These are phyloP conservation scores for Sordariomycetes sp. DNA, from an alignment of 2,329 filamentous ascomycete species.

Conservation along the genomic window DNA sequence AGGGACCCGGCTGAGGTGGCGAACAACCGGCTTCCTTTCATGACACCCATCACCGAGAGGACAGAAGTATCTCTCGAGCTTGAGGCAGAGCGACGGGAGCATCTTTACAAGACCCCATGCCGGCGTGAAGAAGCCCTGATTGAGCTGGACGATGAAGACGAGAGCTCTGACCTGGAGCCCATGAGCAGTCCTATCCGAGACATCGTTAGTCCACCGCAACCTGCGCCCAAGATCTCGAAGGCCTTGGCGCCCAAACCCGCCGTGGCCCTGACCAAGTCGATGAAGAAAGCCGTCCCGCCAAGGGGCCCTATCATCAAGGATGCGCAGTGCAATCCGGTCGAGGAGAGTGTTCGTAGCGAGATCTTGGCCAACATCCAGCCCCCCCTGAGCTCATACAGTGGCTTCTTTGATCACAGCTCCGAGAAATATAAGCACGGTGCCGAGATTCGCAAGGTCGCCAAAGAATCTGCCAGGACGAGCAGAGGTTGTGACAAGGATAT, in stretches of 20 bases:
- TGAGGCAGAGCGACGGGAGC: slow-evolving; percentile 45
- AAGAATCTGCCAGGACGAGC: slow-evolving; percentile 49
- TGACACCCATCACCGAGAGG: slow-evolving; percentile 96
- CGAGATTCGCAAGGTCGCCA: slow-evolving; percentile 78
- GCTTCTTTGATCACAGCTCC: slow-evolving; percentile 66
- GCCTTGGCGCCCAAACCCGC: slow-evolving; percentile 34
- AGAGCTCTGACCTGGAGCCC: slow-evolving; percentile 26
- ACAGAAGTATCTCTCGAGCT: slow-evolving; percentile 80
- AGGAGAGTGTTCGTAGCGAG: slow-evolving; percentile 61
- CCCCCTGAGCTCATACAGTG: slow-evolving; percentile 62
- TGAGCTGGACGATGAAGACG: slow-evolving; percentile 14
- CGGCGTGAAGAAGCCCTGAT: slow-evolving; percentile 31
- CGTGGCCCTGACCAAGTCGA: slow-evolving; percentile 20
- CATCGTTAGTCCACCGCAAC: slow-evolving; percentile 42
- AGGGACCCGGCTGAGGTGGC: slow-evolving; percentile 71
- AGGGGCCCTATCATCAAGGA: slow-evolving; percentile 75
- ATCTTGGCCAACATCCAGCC: slow-evolving; percentile 71
- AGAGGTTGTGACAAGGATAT: slow-evolving; percentile 52
- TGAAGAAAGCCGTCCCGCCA: slow-evolving; percentile 22
- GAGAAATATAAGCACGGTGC: slow-evolving; percentile 55
- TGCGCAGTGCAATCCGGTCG: slow-evolving; percentile 78
- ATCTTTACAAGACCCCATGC: slow-evolving; percentile 72
- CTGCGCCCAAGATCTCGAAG: slow-evolving; percentile 38
- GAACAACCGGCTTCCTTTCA: slow-evolving; percentile 90
- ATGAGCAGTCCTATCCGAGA: slow-evolving; percentile 68